A percentile compares a stretch with the other conserved stretches of the same genome.
Evolutionary conservation across 2,329 filamentous ascomycete genomes (phyloP).

Genomic region (Fusarium succisae): DNA sequence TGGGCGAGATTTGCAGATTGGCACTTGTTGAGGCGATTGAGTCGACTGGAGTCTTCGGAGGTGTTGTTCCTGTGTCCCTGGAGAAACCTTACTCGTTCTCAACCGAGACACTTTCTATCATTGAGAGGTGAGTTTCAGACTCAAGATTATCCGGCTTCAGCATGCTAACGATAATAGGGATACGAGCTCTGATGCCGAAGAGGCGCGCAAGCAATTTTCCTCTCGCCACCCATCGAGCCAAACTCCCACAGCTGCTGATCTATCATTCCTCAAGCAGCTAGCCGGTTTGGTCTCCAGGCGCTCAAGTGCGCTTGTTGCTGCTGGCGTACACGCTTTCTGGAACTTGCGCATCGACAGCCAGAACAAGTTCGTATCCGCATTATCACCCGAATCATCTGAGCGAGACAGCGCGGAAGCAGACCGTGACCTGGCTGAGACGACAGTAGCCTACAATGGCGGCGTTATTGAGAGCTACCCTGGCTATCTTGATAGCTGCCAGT

Average conservation of each 20-base stretch:
- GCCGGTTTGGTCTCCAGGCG: conserved; percentile 65
- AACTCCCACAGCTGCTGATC: conserved; percentile 56
- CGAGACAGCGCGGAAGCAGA: conserved; percentile 62
- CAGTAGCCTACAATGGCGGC: conserved; percentile 81
- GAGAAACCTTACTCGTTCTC: conserved; percentile 64
- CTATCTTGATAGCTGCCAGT: conserved; percentile 71
- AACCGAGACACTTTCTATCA: conserved; percentile 67
- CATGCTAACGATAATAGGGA: conserved; percentile 53
- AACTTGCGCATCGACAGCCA: conserved; percentile 61
- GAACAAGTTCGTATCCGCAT: conserved; percentile 45
- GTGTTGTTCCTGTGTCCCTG: conserved; percentile 64
- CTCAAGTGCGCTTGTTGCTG: conserved; percentile 67
- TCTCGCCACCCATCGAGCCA: conserved; percentile 59
- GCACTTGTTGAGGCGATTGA: conserved; percentile 67
- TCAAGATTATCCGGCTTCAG: too few species aligned
- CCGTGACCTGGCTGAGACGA: conserved; percentile 57
- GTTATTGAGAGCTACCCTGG: conserved; percentile 82
- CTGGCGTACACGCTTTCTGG: conserved; percentile 69
- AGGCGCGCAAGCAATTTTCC: conserved; percentile 59
- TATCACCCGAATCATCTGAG: conserved; percentile 45
- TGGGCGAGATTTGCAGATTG: conserved; percentile 71
- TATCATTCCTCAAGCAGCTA: conserved; percentile 62
- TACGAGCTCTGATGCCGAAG: conserved; percentile 52
- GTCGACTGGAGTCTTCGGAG: conserved; percentile 63
- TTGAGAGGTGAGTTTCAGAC: conserved; percentile 61